Percentiles rank a stretch among this genome's conserved stretches.
Conservation (phyloP, 495 filamentous ascomycete species). For the Oidiodendron maius region DNA sequence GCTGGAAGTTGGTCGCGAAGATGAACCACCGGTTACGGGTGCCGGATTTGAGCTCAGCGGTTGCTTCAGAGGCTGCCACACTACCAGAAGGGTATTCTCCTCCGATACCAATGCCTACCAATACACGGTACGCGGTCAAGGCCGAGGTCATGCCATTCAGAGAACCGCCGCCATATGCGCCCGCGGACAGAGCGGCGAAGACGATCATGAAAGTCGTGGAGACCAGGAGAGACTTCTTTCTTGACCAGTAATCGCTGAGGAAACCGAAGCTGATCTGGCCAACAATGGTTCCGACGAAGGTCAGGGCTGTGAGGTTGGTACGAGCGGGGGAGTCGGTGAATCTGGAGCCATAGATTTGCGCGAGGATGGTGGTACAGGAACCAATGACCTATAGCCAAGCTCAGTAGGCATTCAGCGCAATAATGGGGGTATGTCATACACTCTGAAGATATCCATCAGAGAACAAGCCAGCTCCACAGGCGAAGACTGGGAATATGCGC, state of each 20-base stretch:
- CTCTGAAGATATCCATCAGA: slow-evolving; percentile 89
- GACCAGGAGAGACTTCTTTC: slow-evolving; percentile 72
- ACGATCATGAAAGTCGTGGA: slow-evolving; percentile 79
- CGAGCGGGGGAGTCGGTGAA: slow-evolving; percentile 62
- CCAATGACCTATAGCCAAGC: slow-evolving; percentile 63
- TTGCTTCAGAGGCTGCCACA: slow-evolving; percentile 78
- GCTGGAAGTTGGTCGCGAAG: slow-evolving; percentile 86
- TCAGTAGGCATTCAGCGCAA: background rate
- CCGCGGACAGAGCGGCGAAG: slow-evolving; percentile 74
- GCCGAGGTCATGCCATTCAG: slow-evolving; percentile 69
- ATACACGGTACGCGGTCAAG: slow-evolving; percentile 80
- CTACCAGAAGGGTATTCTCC: slow-evolving; percentile 90
- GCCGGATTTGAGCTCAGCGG: slow-evolving; percentile 73
- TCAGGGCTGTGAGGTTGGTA: slow-evolving; percentile 68
- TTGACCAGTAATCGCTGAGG: slow-evolving; percentile 74
- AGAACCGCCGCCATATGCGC: slow-evolving; percentile 64
- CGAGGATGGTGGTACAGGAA: slow-evolving; percentile 67
- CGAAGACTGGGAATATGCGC: slow-evolving; percentile 46
- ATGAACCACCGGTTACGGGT: slow-evolving; percentile 87
- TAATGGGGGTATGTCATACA: slow-evolving; percentile 27
- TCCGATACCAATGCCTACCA: slow-evolving; percentile 55
- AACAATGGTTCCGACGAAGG: slow-evolving; percentile 84
- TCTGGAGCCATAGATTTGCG: slow-evolving; percentile 50
- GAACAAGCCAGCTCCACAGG: slow-evolving; percentile 85
- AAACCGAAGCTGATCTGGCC: slow-evolving; percentile 82